A percentile compares a stretch with the other conserved stretches of the same genome.
These are phyloP conservation scores for Rhododendron williamsianum DNA, from an alignment of 148 eudicot genomes.

Conservation along the genomic window DNA sequence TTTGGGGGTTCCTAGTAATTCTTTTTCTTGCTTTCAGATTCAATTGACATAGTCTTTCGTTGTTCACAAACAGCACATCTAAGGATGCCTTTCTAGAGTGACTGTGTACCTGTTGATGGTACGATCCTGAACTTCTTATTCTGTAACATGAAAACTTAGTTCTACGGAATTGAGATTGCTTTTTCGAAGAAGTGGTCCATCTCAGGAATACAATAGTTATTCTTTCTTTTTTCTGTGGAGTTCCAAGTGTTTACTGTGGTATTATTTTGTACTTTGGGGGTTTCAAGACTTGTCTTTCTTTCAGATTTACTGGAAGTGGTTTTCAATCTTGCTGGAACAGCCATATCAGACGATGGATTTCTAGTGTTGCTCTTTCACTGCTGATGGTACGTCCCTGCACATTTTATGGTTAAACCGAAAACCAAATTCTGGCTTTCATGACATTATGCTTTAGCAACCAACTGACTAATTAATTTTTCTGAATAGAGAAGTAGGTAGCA, in stretches of 20 bases:
- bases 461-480: not conserved
- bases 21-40: conserved; percentile 1
- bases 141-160: not conserved
- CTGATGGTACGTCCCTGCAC: conserved; percentile 25
- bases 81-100: conserved; percentile 16
- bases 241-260: not conserved
- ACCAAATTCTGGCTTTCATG: not conserved
- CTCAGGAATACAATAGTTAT: not conserved
- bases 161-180: not conserved
- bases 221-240: not conserved
- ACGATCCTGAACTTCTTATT: conserved; percentile 8
- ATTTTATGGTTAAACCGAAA: not conserved
- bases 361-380: conserved; percentile 5
- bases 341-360: conserved; percentile 13
- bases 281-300: conserved; percentile 7
- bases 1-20: not conserved
- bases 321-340: conserved; percentile 23
- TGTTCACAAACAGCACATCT: conserved; percentile 17
- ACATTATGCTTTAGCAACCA: not conserved
- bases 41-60: conserved; percentile 5
- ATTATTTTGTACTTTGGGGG: not conserved
- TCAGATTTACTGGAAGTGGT: conserved; percentile 1
- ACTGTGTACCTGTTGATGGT: conserved; percentile 17
- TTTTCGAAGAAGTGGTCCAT: not conserved
- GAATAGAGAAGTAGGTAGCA: not conserved